Evolutionary conservation across 2,329 filamentous ascomycete genomes (phyloP), one percentile per base, ranked within the genome.

Genomic region (Claviceps maximensis): DNA sequence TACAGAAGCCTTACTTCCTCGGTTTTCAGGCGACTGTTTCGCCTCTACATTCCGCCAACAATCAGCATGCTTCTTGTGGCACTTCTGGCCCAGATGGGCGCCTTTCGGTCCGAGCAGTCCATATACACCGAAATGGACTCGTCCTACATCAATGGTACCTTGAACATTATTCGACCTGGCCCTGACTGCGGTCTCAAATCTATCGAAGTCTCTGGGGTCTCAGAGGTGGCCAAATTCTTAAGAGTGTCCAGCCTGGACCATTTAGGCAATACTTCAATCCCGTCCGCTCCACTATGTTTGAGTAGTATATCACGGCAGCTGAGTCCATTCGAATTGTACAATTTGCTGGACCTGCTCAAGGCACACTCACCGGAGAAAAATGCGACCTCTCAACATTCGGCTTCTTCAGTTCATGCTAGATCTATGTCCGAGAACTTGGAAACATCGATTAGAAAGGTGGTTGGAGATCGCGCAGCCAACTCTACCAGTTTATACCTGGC

Each of bases 61-160:
- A 65, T 71, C 52, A 69, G 66, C 60, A 71, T 71, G 67, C 64
- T 69, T 52, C 27, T 68, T 12, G 68, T 71, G 6, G 67, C 67
- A 4, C 49, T 70, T 47, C 60, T 71, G 9, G 69, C 68, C 6
- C 69, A 71, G 57, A 54, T 64, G 49, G 68, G 68, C 27, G 66
- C 57, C 2, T 71, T 71, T 57, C 61, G 60, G 33, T 63, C 66
- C 5, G 67, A 71, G 49, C 53, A 58, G 5, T 59, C 60, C 50
- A 65, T 71, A 27, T 70, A 62, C 61, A 63, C 64, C 50, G 69
- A 68, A 0, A 65, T 62, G 2, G 69, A 70, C 56, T 70, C 68
- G 13, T 58, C 56, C 1, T 71, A 67, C 56, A 69, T 71, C 60
- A 71, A 71, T 53, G 52, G 52, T 10, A 50, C 31, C 10, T 2